Evolutionary conservation across 192 early-diverging fungal species (phyloP).

Genomic region (Podila epicladia): DNA sequence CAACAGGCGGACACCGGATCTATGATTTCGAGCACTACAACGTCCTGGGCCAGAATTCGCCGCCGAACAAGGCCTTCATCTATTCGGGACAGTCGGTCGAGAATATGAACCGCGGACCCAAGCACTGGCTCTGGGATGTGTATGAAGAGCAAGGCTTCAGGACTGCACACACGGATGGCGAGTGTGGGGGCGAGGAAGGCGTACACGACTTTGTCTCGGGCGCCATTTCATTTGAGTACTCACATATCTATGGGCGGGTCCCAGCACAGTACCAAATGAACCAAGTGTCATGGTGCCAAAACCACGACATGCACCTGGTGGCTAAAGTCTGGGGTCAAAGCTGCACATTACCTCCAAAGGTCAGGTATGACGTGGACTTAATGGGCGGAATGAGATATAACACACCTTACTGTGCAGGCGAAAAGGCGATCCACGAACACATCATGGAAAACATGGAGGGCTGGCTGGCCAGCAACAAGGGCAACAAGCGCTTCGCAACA

Average conservation of each 20-base stretch:
- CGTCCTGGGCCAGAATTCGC: constrained; percentile 47
- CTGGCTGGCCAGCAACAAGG: constrained; percentile 29
- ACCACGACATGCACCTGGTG: constrained; percentile 36
- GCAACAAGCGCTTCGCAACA: constrained; percentile 34
- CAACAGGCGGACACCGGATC: constrained; percentile 20
- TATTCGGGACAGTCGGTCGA: constrained; percentile 54
- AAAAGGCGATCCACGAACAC: constrained; percentile 43
- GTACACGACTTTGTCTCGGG: constrained; percentile 27
- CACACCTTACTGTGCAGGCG: constrained; percentile 47
- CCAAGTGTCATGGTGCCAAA: constrained; percentile 35
- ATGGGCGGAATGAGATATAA: constrained; percentile 50
- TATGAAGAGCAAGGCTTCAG: constrained; percentile 49
- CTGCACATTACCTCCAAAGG: constrained; percentile 17
- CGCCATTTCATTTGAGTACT: constrained; percentile 31
- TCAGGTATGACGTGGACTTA: constrained; percentile 21
- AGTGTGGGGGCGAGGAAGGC: constrained; percentile 45
- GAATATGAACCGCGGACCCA: constrained; percentile 23
- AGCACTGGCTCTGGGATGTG: constrained; percentile 51
- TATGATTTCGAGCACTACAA: constrained; percentile 49
- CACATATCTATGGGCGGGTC: constrained; percentile 9
- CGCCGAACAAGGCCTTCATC: constrained; percentile 51
- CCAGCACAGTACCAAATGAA: constrained; percentile 50
- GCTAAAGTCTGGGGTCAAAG: constrained; percentile 34
- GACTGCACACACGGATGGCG: constrained; percentile 49
- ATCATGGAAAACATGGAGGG: constrained; percentile 48